phyloP scores from a whole-genome alignment of 306 rosid species.

The Hylodesmum podocarpum region DNA sequence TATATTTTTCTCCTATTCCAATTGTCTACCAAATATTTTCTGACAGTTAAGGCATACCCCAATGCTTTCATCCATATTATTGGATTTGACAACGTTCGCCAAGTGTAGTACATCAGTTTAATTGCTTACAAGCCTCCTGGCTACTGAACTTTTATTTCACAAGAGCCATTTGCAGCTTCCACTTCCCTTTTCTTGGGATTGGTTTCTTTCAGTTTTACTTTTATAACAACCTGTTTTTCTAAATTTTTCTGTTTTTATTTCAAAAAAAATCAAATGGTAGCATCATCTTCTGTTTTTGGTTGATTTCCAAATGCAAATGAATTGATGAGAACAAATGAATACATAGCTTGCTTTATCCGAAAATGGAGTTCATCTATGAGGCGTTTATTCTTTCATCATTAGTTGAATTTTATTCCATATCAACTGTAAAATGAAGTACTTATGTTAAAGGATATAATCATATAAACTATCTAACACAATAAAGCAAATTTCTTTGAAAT shows the following conservation, averaged over 20 bases:
- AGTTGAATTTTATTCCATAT: no score
- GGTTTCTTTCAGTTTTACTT: constrained; percentile 13
- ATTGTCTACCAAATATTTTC: no score
- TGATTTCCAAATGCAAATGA: constrained; percentile 24
- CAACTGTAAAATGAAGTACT: no score
- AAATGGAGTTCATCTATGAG: no score
- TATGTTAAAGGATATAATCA: no score
- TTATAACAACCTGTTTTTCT: constrained; percentile 2
- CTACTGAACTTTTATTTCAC: background rate
- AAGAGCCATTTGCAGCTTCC: background rate
- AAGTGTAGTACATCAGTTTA: constrained; percentile 85
- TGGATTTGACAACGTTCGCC: constrained; percentile 79
- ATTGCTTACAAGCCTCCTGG: constrained; percentile 62
- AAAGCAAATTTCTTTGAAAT: no score
- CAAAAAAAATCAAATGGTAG: background rate
- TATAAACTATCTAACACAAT: no score
- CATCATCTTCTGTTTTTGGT: constrained; percentile 14
- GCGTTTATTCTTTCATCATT: no score
- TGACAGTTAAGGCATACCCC: constrained; percentile 50
- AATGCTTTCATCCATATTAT: constrained; percentile 51
- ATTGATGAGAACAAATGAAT: constrained; percentile 39
- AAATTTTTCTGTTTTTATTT: background rate
- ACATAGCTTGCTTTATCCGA: background rate
- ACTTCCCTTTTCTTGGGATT: background rate
- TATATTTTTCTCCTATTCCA: no score